Evolutionary conservation across 73 alveolate genomes (phyloP).

Genomic region (Strombidium stylifer): DNA sequence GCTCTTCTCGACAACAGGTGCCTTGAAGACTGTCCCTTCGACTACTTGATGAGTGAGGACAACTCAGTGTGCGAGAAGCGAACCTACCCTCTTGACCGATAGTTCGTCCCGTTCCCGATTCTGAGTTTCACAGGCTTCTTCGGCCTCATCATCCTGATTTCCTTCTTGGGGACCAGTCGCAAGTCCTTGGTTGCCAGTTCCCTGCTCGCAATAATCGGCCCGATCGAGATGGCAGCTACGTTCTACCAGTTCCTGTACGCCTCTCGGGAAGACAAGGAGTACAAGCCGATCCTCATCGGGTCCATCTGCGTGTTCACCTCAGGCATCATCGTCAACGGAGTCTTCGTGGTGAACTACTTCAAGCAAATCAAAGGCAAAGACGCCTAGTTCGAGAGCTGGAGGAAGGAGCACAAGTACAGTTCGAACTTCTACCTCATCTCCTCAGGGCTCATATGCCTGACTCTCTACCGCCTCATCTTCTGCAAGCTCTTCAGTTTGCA

Average conservation of each 20-base stretch:
- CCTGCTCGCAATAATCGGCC: slow-evolving; percentile 9
- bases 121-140: background rate
- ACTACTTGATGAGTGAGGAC: slow-evolving; percentile 1
- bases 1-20: slow-evolving; percentile 2
- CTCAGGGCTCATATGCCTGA: background rate
- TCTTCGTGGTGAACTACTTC: no score
- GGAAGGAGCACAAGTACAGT: slow-evolving; percentile 1
- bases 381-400: slow-evolving; percentile 21
- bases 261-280: background rate
- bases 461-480: slow-evolving; percentile 11
- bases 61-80: slow-evolving; percentile 15
- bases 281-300: background rate
- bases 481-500: slow-evolving; percentile 25
- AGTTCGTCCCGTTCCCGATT: slow-evolving; percentile 27
- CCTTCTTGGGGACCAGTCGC: background rate
- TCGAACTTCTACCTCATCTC: background rate
- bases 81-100: background rate
- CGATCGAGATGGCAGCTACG: slow-evolving; percentile 10
- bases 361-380: no score
- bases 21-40: slow-evolving; percentile 26
- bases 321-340: no score
- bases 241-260: background rate
- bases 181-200: slow-evolving; percentile 16
- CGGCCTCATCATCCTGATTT: background rate
- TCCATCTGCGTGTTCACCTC: no score